These are phyloP conservation scores for Porogramme epimiltina DNA, from an alignment of 1,284 basidiomycete genomes.

Conservation along the genomic window DNA sequence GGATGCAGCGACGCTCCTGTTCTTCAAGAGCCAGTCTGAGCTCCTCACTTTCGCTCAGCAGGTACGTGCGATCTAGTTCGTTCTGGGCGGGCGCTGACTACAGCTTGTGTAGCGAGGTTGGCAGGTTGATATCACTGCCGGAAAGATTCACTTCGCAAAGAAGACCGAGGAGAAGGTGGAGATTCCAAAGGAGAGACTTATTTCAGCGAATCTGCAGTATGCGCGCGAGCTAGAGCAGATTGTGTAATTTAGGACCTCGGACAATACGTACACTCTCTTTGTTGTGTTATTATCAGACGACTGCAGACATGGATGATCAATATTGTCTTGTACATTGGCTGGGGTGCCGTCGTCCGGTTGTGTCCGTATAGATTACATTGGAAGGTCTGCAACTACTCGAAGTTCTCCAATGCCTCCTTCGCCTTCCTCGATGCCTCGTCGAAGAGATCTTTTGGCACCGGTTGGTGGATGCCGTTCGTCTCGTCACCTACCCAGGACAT, in stretches of 20 bases:
- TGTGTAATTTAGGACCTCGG: constrained; percentile 53
- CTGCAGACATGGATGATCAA: neutral
- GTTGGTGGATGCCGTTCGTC: constrained; percentile 78
- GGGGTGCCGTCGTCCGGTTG: constrained; percentile 1
- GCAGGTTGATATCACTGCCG: constrained; percentile 66
- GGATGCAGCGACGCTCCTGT: constrained; percentile 86
- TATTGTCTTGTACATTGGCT: neutral
- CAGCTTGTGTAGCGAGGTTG: constrained; percentile 58
- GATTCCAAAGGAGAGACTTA: constrained; percentile 82
- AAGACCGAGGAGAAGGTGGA: constrained; percentile 79
- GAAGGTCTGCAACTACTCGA: constrained; percentile 59
- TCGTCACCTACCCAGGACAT: constrained; percentile 96
- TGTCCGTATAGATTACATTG: constrained; percentile 24
- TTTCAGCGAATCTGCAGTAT: constrained; percentile 73
- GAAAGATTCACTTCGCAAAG: constrained; percentile 63
- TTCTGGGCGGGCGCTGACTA: neutral
- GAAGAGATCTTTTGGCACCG: constrained; percentile 84
- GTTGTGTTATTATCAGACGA: constrained; percentile 10
- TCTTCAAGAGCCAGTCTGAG: constrained; percentile 82
- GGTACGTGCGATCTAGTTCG: constrained; percentile 40
- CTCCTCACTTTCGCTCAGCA: constrained; percentile 77
- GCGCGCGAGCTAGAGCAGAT: constrained; percentile 89
- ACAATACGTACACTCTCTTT: constrained; percentile 16
- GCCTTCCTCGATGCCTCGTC: constrained; percentile 89
- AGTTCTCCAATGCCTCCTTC: constrained; percentile 86